Evolutionary conservation across 2,329 filamentous ascomycete genomes (phyloP).

Genomic region (Aspergillus texensis): DNA sequence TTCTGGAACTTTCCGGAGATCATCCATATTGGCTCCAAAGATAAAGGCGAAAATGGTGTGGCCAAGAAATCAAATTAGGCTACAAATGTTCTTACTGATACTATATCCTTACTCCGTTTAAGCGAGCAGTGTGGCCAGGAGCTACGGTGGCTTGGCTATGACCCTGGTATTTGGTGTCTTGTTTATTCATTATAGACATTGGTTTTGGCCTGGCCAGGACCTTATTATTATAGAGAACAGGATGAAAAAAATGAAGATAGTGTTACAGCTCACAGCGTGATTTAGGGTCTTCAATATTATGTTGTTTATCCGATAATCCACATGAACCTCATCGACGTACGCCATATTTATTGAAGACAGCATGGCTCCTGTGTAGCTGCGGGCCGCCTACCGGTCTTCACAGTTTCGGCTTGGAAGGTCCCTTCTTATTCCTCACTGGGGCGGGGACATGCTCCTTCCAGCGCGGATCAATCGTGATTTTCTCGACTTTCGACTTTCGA

Average conservation of each 20-base stretch:
- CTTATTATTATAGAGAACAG: constrained; percentile 17
- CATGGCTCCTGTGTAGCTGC: background rate
- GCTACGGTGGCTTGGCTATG: background rate
- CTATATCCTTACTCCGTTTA: constrained; percentile 7
- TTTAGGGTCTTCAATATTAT: background rate
- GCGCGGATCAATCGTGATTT: constrained; percentile 59
- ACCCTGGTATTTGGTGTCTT: background rate
- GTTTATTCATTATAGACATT: constrained; percentile 16
- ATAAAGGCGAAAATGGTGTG: constrained; percentile 24
- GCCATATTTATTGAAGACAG: background rate
- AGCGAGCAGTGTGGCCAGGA: constrained; percentile 5
- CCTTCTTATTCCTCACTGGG: constrained; percentile 33
- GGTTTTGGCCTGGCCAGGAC: constrained; percentile 8
- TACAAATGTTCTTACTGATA: background rate
- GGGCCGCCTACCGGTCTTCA: constrained; percentile 13
- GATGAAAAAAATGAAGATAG: constrained; percentile 8
- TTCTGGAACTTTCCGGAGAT: constrained; percentile 61
- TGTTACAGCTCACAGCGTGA: constrained; percentile 15
- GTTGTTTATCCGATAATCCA: background rate
- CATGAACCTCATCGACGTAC: background rate
- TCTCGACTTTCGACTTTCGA: constrained; percentile 53
- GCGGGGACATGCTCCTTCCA: constrained; percentile 50
- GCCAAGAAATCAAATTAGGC: constrained; percentile 34
- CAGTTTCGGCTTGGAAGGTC: constrained; percentile 29
- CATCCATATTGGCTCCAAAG: constrained; percentile 34